Evolutionary conservation across 2,329 filamentous ascomycete species (phyloP).

Genomic region (Arthrocladium fulminans): DNA sequence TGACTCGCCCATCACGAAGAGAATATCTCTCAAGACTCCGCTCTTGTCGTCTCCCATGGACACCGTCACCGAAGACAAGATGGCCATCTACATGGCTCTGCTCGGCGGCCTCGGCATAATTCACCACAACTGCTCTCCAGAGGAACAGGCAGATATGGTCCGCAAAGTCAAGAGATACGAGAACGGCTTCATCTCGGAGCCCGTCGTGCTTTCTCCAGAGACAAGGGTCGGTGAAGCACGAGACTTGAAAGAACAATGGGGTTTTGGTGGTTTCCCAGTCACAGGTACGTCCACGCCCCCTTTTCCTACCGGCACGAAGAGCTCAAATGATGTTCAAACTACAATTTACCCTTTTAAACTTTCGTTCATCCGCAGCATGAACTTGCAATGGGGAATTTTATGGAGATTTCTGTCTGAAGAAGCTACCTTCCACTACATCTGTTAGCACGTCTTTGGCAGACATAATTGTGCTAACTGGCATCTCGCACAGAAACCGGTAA

Average conservation of each 20-base stretch:
- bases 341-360: conserved; percentile 71
- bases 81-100: conserved; percentile 82
- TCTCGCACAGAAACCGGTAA: conserved; percentile 67
- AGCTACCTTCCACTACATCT: conserved; percentile 11
- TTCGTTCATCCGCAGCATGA: conserved; percentile 99
- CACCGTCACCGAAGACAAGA: conserved; percentile 97
- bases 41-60: conserved; percentile 99
- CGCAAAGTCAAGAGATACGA: conserved; percentile 98
- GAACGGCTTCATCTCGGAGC: conserved; percentile 97
- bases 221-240: conserved; percentile 88
- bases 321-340: conserved; percentile 60
- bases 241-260: conserved; percentile 93
- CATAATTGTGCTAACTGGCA: conserved; percentile 11
- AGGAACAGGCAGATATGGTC: conserved; percentile 97
- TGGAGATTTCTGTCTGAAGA: conserved; percentile 63
- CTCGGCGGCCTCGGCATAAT: conserved; percentile 64
- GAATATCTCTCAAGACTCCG: conserved; percentile 90
- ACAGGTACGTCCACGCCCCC: conserved; percentile 67
- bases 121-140: conserved; percentile 98
- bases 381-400: conserved; percentile 71
- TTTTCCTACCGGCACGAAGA: conserved; percentile 12
- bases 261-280: conserved; percentile 95
- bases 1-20: conserved; percentile 88
- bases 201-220: conserved; percentile 76
- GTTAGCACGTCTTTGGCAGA: background rate